Percentiles rank a stretch among this genome's conserved stretches.
Conservation (phyloP, 1,139 yeast genomes). For the Yamadazyma atmosphaerica region DNA sequence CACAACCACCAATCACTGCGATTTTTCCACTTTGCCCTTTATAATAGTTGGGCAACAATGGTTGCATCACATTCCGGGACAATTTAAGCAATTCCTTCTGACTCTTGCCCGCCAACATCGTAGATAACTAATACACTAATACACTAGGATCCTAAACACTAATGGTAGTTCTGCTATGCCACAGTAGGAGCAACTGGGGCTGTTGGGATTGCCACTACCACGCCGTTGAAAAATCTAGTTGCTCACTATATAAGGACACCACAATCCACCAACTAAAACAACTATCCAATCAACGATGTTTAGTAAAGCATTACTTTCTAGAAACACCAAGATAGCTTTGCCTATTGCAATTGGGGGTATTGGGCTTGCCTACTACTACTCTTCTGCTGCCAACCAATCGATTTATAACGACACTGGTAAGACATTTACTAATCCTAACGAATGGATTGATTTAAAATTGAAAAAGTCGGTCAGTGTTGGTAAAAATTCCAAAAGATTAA, state of each 20-base stretch:
- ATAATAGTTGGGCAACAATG: conserved; percentile 68
- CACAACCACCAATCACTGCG: conserved; percentile 90
- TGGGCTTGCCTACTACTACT: conserved; percentile 50
- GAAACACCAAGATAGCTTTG: conserved; percentile 9
- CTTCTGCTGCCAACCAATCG: conserved; percentile 15
- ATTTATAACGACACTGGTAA: conserved; percentile 51
- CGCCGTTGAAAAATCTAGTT: too few relatives aligned
- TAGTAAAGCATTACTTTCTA: conserved; percentile 7
- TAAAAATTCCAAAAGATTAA: conserved; percentile 64
- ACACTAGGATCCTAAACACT: too few relatives aligned
- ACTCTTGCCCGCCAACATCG: conserved; percentile 31
- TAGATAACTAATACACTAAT: too few relatives aligned
- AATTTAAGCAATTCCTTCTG: conserved; percentile 49
- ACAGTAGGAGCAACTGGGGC: too few relatives aligned
- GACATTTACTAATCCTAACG: conserved; percentile 66
- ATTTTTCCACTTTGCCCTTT: conserved; percentile 94
- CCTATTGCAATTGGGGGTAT: conserved; percentile 22
- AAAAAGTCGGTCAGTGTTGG: conserved; percentile 56
- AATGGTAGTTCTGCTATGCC: too few relatives aligned
- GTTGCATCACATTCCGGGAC: conserved; percentile 67
- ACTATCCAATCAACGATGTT: conserved; percentile 6
- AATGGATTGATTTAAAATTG: conserved; percentile 82
- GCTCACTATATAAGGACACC: neutral
- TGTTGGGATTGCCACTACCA: too few relatives aligned
- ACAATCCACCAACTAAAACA: neutral